Evolutionary conservation across 2,329 filamentous ascomycete species (phyloP).

Genomic region (Epichloe bromicola): DNA sequence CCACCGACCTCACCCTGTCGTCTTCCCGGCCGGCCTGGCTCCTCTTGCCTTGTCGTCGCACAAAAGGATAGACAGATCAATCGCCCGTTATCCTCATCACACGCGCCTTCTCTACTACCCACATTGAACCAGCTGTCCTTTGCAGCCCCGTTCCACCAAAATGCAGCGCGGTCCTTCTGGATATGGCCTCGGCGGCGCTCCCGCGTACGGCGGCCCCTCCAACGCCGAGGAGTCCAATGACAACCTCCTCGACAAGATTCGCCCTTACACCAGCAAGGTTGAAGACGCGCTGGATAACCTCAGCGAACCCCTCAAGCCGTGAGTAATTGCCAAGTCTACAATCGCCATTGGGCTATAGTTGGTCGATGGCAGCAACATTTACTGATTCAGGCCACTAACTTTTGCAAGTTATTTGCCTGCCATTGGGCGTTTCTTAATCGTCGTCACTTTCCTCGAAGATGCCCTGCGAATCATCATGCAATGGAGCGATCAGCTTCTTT

Average conservation of each 20-base stretch:
- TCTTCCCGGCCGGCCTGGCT: too few species aligned
- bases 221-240: constrained; percentile 42
- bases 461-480: constrained; percentile 92
- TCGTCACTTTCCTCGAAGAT: constrained; percentile 97
- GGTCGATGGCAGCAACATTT: neutral
- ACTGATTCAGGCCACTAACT: constrained; percentile 9
- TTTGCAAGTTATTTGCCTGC: constrained; percentile 72
- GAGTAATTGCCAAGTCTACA: constrained; percentile 13
- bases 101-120: neutral
- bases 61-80: too few species aligned
- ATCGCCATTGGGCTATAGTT: neutral
- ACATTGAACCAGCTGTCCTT: neutral
- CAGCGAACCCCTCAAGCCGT: constrained; percentile 92
- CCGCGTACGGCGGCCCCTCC: constrained; percentile 51
- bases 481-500: constrained; percentile 89
- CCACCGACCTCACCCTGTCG: too few species aligned
- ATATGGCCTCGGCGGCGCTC: constrained; percentile 67
- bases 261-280: constrained; percentile 95
- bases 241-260: constrained; percentile 62
- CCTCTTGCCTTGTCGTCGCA: too few species aligned
- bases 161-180: constrained; percentile 53
- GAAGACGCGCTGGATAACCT: constrained; percentile 82
- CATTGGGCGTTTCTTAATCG: constrained; percentile 93
- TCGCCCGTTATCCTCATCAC: neutral
- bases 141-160: constrained; percentile 5